phyloP scores from a whole-genome alignment of 495 filamentous ascomycete species.

The Xylaria intraflava region DNA sequence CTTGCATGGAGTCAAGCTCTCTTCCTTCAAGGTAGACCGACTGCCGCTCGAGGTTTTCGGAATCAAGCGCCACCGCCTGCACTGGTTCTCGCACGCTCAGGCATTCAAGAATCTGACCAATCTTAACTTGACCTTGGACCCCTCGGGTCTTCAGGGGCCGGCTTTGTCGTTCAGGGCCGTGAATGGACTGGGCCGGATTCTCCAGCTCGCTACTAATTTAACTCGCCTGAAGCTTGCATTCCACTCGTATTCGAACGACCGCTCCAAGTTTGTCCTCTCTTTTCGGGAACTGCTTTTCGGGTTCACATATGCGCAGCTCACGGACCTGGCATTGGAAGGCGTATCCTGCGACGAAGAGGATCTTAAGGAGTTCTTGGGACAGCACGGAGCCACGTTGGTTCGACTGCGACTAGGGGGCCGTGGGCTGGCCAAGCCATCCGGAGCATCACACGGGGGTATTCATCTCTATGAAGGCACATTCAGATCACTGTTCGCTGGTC shows the following conservation, averaged over 20 bases:
- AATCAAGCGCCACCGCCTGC: slow-evolving; percentile 27
- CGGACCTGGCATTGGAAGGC: slow-evolving; percentile 39
- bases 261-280: slow-evolving; percentile 35
- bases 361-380: slow-evolving; percentile 35
- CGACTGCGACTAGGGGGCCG: slow-evolving; percentile 40
- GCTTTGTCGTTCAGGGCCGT: slow-evolving; percentile 32
- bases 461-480: slow-evolving; percentile 40
- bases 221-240: slow-evolving; percentile 38
- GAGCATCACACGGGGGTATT: slow-evolving; percentile 37
- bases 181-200: slow-evolving; percentile 38
- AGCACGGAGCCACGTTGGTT: slow-evolving; percentile 35
- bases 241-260: slow-evolving; percentile 34
- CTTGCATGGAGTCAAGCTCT: slow-evolving; percentile 32
- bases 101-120: slow-evolving; percentile 33
- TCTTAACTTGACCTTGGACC: slow-evolving; percentile 36
- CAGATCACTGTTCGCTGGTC: slow-evolving; percentile 32
- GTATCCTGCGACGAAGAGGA: slow-evolving; percentile 40
- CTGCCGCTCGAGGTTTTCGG: slow-evolving; percentile 42
- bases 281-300: slow-evolving; percentile 33
- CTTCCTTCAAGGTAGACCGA: slow-evolving; percentile 37
- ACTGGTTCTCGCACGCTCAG: slow-evolving; percentile 40
- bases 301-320: slow-evolving; percentile 34
- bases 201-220: slow-evolving; percentile 34
- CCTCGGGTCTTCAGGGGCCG: slow-evolving; percentile 28
- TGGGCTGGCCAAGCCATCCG: slow-evolving; percentile 35